phyloP scores from a whole-genome alignment of 2,329 filamentous ascomycete genomes.

The Ophiostoma angusticollis region DNA sequence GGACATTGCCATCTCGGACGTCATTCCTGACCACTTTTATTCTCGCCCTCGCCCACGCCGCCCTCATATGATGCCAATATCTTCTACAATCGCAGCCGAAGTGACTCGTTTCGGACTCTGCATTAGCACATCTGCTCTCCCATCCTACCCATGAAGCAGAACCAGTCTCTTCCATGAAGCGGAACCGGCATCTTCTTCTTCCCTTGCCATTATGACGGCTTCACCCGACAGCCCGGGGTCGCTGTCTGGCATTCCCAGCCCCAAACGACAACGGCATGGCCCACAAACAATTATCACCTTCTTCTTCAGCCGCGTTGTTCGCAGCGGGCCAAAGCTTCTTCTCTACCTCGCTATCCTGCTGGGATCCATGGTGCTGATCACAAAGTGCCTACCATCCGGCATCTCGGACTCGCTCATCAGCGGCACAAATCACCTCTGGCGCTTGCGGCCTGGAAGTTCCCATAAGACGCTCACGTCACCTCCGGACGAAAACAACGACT shows the following conservation, averaged over 20 bases:
- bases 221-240: too few relatives aligned
- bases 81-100: too few relatives aligned
- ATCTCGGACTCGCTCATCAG: slow-evolving; percentile 13
- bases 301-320: slow-evolving; percentile 18
- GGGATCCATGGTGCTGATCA: slow-evolving; percentile 14
- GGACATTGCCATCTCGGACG: too few relatives aligned
- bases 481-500: slow-evolving; percentile 6
- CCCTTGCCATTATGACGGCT: slow-evolving; percentile 2
- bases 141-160: too few relatives aligned
- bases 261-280: slow-evolving; percentile 1
- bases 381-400: slow-evolving; percentile 14
- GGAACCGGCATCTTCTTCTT: too few relatives aligned
- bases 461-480: not conserved
- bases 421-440: slow-evolving; percentile 12
- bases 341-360: slow-evolving; percentile 17
- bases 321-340: slow-evolving; percentile 19
- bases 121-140: too few relatives aligned
- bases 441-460: slow-evolving; percentile 8
- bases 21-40: too few relatives aligned
- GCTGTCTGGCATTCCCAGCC: not conserved
- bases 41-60: too few relatives aligned
- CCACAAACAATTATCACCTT: slow-evolving; percentile 15
- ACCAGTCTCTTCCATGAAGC: too few relatives aligned
- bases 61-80: too few relatives aligned
- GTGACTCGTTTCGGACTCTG: too few relatives aligned